Evolutionary conservation across 2,329 filamentous ascomycete species (phyloP).

Genomic region (Westerdykella aurantiaca): DNA sequence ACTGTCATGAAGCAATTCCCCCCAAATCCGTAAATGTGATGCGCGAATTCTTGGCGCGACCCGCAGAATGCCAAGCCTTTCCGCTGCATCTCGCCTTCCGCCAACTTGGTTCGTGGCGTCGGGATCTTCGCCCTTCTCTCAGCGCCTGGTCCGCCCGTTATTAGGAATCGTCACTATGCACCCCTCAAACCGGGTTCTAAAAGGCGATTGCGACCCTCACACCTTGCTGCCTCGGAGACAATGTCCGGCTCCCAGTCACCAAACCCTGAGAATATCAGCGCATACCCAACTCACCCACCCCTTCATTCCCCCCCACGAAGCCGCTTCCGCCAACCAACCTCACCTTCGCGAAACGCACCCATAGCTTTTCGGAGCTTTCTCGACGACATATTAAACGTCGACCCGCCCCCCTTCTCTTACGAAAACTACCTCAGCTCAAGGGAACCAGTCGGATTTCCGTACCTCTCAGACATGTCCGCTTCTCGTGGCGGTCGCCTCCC

Average conservation of each 20-base stretch:
- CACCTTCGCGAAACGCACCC: too few species aligned
- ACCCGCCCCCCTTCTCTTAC: constrained; percentile 4
- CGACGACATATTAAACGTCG: constrained; percentile 26
- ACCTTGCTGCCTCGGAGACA: constrained; percentile 4
- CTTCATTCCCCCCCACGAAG: too few species aligned
- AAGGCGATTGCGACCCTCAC: neutral
- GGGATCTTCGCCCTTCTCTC: neutral
- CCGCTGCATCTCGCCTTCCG: neutral
- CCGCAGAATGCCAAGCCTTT: neutral
- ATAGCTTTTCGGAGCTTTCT: constrained; percentile 15
- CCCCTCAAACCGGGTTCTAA: neutral
- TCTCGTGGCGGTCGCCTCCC: constrained; percentile 21
- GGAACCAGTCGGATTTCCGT: neutral
- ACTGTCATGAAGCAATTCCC: too few species aligned
- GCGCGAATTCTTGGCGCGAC: constrained; percentile 3
- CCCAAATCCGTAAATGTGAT: too few species aligned
- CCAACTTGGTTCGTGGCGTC: too few species aligned
- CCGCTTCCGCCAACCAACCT: too few species aligned
- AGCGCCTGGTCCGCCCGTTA: neutral
- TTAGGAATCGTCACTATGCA: neutral
- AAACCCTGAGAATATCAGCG: neutral
- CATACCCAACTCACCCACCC: too few species aligned
- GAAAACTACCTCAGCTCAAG: too few species aligned
- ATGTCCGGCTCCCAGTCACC: constrained; percentile 14
- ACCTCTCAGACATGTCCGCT: neutral